Evolutionary conservation across 2,329 filamentous ascomycete genomes (phyloP).

Genomic region (Paracorniculantispora psalliotae): DNA sequence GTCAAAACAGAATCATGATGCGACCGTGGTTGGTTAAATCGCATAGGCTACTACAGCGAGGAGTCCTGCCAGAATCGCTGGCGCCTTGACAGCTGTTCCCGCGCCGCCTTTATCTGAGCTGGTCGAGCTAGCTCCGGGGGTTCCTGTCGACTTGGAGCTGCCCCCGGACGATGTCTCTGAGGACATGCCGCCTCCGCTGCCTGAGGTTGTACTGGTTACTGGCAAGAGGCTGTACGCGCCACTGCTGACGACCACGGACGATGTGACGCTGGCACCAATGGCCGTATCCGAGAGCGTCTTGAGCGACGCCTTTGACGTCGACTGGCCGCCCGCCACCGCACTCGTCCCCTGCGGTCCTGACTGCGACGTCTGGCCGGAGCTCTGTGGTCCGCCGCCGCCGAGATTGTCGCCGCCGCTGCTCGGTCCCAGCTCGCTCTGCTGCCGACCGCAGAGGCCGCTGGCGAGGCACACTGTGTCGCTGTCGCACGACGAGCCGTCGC

Average conservation of each 20-base stretch:
- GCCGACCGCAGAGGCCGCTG: background rate
- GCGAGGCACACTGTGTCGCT: background rate
- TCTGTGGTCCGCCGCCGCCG: too few relatives aligned
- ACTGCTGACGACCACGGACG: background rate
- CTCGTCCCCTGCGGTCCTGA: background rate
- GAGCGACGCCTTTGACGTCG: background rate
- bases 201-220: background rate
- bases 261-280: background rate
- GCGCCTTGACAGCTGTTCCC: background rate
- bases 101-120: background rate
- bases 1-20: background rate
- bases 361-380: background rate
- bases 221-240: background rate
- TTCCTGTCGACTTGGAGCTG: background rate
- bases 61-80: background rate
- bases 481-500: conserved; percentile 10
- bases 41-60: background rate
- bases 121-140: background rate
- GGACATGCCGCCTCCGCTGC: background rate
- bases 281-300: background rate
- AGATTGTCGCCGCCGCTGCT: background rate
- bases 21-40: background rate
- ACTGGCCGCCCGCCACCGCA: background rate
- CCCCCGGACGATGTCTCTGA: background rate
- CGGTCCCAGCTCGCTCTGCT: background rate